Percentiles rank a stretch among this genome's conserved stretches.
Evolutionary conservation across 192 early-diverging fungal species (phyloP).

Genomic region (Dimargaris verticillata): DNA sequence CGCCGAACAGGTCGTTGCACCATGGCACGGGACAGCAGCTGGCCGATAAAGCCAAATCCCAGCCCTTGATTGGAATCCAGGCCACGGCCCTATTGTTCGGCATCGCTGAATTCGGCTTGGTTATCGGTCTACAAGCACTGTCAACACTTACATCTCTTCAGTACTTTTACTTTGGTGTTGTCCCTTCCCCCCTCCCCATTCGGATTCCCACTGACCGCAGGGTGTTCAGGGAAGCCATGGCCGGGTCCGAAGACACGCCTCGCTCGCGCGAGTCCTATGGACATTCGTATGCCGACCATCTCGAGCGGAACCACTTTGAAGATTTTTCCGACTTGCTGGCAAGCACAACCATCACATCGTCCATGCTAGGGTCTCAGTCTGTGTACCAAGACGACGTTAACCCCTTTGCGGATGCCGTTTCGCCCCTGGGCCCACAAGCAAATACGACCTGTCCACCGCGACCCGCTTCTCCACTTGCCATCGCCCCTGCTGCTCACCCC

Average conservation of each 20-base stretch:
- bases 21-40: too few relatives aligned
- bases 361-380: background rate
- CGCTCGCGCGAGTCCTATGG: background rate
- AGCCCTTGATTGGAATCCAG: too few relatives aligned
- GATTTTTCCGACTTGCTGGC: constrained; percentile 13
- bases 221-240: background rate
- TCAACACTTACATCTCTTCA: background rate
- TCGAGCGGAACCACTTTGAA: constrained; percentile 14
- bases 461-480: background rate
- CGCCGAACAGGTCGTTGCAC: too few relatives aligned
- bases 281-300: background rate
- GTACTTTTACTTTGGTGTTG: background rate
- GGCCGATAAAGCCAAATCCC: too few relatives aligned
- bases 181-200: background rate
- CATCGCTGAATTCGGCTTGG: too few relatives aligned
- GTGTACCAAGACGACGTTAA: constrained; percentile 15
- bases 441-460: background rate
- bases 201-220: background rate
- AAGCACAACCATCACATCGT: constrained; percentile 11
- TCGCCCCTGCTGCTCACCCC: background rate
- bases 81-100: too few relatives aligned
- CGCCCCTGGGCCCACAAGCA: constrained; percentile 5
- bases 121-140: background rate
- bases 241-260: background rate
- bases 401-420: constrained; percentile 17